These are phyloP conservation scores for Funneliformis geosporum DNA, from an alignment of 192 early-diverging fungal species.

Conservation along the genomic window DNA sequence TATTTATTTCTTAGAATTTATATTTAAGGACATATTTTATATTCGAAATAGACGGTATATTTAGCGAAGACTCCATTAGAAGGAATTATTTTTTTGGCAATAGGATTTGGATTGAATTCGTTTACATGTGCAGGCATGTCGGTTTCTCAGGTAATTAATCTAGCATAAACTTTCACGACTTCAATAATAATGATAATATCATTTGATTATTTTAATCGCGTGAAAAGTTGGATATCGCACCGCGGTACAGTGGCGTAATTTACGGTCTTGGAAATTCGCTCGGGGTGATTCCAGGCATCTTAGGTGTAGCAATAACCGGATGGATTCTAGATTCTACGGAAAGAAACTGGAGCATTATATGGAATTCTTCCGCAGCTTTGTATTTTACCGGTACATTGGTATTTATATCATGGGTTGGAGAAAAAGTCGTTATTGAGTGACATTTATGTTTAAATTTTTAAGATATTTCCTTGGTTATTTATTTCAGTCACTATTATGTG, in stretches of 20 bases:
- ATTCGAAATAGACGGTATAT: slow-evolving; percentile 23
- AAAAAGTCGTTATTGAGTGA: slow-evolving; percentile 13
- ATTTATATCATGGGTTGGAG: slow-evolving; percentile 22
- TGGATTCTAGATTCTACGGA: slow-evolving; percentile 34
- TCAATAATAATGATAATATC: not conserved
- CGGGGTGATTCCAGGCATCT: slow-evolving; percentile 38
- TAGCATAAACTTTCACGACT: not conserved
- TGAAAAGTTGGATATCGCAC: slow-evolving; percentile 42
- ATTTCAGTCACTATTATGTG: no score
- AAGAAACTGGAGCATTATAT: slow-evolving; percentile 37
- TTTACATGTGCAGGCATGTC: slow-evolving; percentile 40
- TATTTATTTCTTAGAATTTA: not conserved
- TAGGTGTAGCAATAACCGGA: slow-evolving; percentile 40
- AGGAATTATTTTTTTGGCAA: slow-evolving; percentile 36
- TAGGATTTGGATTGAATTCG: slow-evolving; percentile 40
- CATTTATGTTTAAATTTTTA: no score
- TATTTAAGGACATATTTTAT: not conserved
- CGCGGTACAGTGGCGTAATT: slow-evolving; percentile 43
- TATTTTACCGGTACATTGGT: slow-evolving; percentile 33
- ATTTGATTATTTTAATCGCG: not conserved
- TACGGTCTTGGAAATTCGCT: slow-evolving; percentile 44
- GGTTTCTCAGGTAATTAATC: slow-evolving; percentile 38
- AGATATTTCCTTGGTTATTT: no score
- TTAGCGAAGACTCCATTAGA: slow-evolving; percentile 30
- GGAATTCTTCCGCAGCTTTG: slow-evolving; percentile 30